These are phyloP conservation scores for Cryoendolithus antarcticus DNA, from an alignment of 2,329 filamentous ascomycete genomes.

Conservation along the genomic window DNA sequence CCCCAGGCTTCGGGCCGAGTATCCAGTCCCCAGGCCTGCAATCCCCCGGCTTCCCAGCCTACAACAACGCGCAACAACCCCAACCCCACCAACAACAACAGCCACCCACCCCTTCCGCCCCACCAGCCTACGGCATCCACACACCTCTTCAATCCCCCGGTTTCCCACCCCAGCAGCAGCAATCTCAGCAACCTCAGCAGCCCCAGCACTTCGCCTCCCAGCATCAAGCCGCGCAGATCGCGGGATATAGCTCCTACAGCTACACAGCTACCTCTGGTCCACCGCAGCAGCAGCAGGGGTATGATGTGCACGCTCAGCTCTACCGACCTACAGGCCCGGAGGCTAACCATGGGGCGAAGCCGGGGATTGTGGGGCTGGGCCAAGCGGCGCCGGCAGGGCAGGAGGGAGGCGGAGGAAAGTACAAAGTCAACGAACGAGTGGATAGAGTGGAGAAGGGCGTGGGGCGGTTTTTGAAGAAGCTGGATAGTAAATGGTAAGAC, in stretches of 20 bases:
- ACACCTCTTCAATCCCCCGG: conserved; percentile 28
- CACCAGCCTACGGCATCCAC: conserved; percentile 22
- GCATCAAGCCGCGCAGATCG: conserved; percentile 11
- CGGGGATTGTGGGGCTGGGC: background rate
- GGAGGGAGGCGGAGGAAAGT: conserved; percentile 6
- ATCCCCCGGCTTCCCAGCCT: conserved; percentile 11
- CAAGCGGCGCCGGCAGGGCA: conserved; percentile 1
- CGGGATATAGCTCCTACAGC: conserved; percentile 44
- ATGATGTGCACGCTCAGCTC: conserved; percentile 51
- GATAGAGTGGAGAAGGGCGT: conserved; percentile 58
- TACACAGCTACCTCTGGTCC: conserved; percentile 26
- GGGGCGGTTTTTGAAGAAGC: conserved; percentile 60
- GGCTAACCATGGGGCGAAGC: background rate
- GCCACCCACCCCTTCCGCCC: conserved; percentile 22
- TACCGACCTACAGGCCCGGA: conserved; percentile 51
- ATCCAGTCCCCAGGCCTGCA: conserved; percentile 13
- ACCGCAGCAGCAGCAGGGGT: conserved; percentile 15
- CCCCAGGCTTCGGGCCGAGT: conserved; percentile 7
- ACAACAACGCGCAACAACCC: conserved; percentile 5
- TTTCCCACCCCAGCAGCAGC: conserved; percentile 22
- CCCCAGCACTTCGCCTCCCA: conserved; percentile 27
- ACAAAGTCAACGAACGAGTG: conserved; percentile 49
- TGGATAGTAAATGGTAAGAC: conserved; percentile 41
- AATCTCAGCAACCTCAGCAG: conserved; percentile 14
- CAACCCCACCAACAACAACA: conserved; percentile 9